Base-by-base conservation (phyloP, 2,329 filamentous ascomycete species). In the Penicillium sp. region DNA sequence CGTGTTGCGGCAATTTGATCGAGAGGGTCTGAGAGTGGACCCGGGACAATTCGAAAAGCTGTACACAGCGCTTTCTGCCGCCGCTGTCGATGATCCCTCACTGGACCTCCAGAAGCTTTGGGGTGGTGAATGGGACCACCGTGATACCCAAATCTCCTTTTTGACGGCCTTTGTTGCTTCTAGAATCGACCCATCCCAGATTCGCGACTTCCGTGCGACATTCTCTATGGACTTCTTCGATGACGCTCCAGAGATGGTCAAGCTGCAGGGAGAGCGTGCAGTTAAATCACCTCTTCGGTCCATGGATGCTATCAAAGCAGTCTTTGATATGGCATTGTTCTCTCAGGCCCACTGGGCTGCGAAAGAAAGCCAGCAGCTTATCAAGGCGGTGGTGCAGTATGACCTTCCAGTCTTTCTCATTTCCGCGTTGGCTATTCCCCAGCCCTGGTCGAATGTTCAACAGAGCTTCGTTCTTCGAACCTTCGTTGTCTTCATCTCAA, bases 91-190 rank as follows among this genome's bases (percentile, higher is more conserved):
- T 10, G 79, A 84, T 48, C 78, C 83, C 16, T 79, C 79, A 26
- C 87, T 98, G 65, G 91, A 97, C 70, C 89, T 99, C 45, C 92
- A 97, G 72, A 84, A 83, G 39, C 80, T 99, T 22, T 98, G 95
- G 93, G 93, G 93, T 57, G 93, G 93, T 8, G 68, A 85, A 60
- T 99, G 96, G 93, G 86, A 88, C 60, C 86, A 96, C 64, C 85
- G 89, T 14, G 87, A 96, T 60, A 91, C 95, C 0, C 93, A 98
- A 63, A 79, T 99, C 35, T 96, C 93, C n/a, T 97, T 98, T 71
- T 85, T 98, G 53, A 89, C 89, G 61, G 92, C 92, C 19, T 97
- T 93, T 71, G 82, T 93, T 22, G 90, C 90, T 4, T 83, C 93
- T 55, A 85, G 84, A 13, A 82, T 96, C 26, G 92, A 98, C 71